Base-by-base conservation (phyloP, 2,329 filamentous ascomycete genomes). In the Cyphellophora europaea region DNA sequence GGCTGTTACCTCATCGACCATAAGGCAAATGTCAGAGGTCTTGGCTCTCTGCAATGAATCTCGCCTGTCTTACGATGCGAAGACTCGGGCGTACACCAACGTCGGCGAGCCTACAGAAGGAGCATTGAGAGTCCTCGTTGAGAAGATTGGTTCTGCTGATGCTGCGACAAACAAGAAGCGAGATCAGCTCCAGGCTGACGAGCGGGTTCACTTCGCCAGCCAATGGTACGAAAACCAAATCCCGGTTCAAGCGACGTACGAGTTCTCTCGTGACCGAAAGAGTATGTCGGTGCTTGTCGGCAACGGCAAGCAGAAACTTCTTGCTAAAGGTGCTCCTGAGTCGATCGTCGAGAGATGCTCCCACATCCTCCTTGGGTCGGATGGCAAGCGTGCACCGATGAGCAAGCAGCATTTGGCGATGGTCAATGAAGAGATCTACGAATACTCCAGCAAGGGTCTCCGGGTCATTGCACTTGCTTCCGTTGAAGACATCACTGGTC, bases 211-310 rank as follows among this genome's bases (percentile, higher is more conserved):
- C 63, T 75, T 81, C 51, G 79, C 86, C 40, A 96, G 87, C 66
- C 72, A 78, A 45, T 79, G 79, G 62, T 95, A 94, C 57, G 88
- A 93, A 63, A 71, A 77, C 48, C 72, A 75, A 48, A 74, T 79
- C 32, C 76, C 77, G 34, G 77, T 82, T 27, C 70, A 94, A 37
- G 81, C 88, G 6, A 94, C 87, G 8, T 98, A 86, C 51, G 91
- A 98, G 57, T 98, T 98, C 63, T 96, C 91, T 1, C 79, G 91
- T 50, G 91, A 98, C 61, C 78, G 91, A 44, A 98, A 98, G 75
- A 96, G 89, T 62, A 98, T 98, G 91, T 98, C 91, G 31, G 93
- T 98, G 21, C 67, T 96, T 40, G 85, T 93, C 43, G 73, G 81
- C 46, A 71, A 73, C 36, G 79, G 74, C 37, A 62, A 77, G 34